Base-by-base conservation (phyloP, 2,329 filamentous ascomycete genomes). In the Didymella lethalis region DNA sequence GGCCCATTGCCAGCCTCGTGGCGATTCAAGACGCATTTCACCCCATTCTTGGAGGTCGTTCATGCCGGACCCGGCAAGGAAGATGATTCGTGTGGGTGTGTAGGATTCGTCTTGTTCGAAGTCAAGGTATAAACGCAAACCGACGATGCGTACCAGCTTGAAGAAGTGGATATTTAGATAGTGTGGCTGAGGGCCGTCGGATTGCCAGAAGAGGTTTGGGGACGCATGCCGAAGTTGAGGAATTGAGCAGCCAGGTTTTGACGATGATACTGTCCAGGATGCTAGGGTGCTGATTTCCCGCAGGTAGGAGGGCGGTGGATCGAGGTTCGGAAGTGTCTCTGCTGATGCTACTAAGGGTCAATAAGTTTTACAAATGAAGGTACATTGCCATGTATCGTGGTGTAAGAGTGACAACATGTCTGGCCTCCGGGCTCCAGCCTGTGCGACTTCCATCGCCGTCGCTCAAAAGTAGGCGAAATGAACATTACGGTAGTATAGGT, bases 71-170 rank as follows among this genome's bases (percentile, higher is more conserved):
- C 95, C 95, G 0, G 93, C 94, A 36, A 90, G 87, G 73, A 98
- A 93, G 46, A 90, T 82, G 70, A 99, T 96, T 69, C 93, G 91
- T 1, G 93, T 98, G 0, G 95, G 95, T 3, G 95, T 99, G 77
- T 99, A 99, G 43, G 91, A 95, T 79, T 99, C 95, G 77, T 99
- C 95, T 53, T 92, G 87, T 62, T 90, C 88, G 77, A 96, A 97
- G 79, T 99, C 93, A 44, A 99, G 88, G 67, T 90, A 93, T 68
- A 95, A 87, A n/a, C 91, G 85, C 50, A 95, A 88, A 28, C 88
- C 87, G 5, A 89, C 87, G 62, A 95, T 92, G 59, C 88, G 88
- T 43, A 93, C 91, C 7, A 91, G 85, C 68, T 93, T 92, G 78
- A 92, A 88, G 77, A 95, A 95, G 77, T 95, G 92, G 40, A 95